A percentile compares a stretch with the other conserved stretches of the same genome.
Conservation (phyloP, 2,329 filamentous ascomycete genomes). For the Xylaria sp. region DNA sequence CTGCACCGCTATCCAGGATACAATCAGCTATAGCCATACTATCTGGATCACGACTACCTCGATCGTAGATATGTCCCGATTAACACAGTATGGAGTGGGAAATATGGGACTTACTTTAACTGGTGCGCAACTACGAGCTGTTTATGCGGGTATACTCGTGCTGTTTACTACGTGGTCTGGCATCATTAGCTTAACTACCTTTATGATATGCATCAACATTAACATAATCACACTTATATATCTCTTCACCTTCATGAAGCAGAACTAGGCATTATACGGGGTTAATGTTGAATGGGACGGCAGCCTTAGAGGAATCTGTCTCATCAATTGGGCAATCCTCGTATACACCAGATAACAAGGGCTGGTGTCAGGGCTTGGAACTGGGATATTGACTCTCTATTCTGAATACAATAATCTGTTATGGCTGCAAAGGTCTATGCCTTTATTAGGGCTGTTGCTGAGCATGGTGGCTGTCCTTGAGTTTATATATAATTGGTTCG, state of each 20-base stretch:
- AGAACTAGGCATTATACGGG: not conserved
- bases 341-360: not conserved
- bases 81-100: not conserved
- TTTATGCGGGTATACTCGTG: not conserved
- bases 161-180: not conserved
- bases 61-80: not conserved
- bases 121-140: not conserved
- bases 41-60: not conserved
- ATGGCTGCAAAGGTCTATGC: too few relatives aligned
- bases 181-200: not conserved
- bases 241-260: not conserved
- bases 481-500: too few relatives aligned
- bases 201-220: not conserved
- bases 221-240: not conserved
- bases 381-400: too few relatives aligned
- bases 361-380: too few relatives aligned
- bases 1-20: not conserved
- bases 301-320: not conserved
- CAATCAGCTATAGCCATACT: not conserved
- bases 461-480: too few relatives aligned
- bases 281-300: not conserved
- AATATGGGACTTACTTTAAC: not conserved
- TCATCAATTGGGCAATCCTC: not conserved
- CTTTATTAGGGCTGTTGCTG: too few relatives aligned
- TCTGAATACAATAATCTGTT: too few relatives aligned